Evolutionary conservation across 192 early-diverging fungal species (phyloP).

Genomic region (Backusella circina): DNA sequence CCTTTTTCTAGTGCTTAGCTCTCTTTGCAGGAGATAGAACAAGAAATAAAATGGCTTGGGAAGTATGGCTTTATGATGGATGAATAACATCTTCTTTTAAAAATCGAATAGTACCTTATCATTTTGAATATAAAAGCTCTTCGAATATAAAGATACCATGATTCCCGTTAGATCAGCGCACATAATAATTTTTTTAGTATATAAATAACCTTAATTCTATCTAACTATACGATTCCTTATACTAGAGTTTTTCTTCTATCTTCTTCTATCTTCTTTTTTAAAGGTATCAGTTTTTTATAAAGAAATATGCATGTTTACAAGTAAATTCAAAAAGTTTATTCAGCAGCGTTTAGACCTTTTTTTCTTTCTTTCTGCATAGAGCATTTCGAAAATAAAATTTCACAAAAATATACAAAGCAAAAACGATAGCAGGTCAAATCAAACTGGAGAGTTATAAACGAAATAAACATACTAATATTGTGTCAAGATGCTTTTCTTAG

Average conservation of each 20-base stretch:
- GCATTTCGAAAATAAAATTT: too few species aligned
- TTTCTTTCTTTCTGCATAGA: too few species aligned
- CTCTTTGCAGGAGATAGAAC: background rate
- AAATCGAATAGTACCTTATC: background rate
- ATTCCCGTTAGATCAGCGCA: background rate
- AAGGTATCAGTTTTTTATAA: background rate
- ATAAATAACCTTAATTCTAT: background rate
- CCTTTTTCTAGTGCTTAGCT: background rate
- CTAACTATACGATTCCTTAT: background rate
- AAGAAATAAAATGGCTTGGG: background rate
- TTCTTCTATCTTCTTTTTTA: too few species aligned
- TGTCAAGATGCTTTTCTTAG: too few species aligned
- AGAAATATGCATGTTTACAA: too few species aligned
- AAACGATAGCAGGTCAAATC: too few species aligned
- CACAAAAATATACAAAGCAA: too few species aligned
- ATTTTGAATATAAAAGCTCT: background rate
- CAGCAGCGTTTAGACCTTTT: too few species aligned
- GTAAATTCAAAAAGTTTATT: too few species aligned
- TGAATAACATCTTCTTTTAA: background rate
- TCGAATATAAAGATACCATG: background rate
- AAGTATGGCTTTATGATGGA: background rate
- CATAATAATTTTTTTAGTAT: background rate
- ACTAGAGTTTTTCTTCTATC: background rate
- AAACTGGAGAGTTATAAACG: too few species aligned
- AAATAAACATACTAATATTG: too few species aligned